phyloP scores from a whole-genome alignment of 2,329 filamentous ascomycete genomes.

The Cladorrhinum sp. region DNA sequence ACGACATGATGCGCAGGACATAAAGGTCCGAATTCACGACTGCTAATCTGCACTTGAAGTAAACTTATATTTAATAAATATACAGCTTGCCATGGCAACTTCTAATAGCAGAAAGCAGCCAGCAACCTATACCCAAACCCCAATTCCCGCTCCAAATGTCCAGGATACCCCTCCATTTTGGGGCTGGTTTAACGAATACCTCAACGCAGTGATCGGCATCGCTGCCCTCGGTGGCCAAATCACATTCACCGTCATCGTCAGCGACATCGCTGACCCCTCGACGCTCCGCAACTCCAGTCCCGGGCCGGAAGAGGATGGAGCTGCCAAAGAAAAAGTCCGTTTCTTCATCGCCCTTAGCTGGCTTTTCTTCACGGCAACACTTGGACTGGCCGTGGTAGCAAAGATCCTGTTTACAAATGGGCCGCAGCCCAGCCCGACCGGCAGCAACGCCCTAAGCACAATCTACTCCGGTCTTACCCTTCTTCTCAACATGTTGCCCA shows the following conservation, averaged over 20 bases:
- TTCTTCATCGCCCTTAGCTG: conserved; percentile 2
- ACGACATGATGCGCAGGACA: too few species aligned
- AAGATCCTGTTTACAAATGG: not conserved
- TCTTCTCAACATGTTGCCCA: not conserved
- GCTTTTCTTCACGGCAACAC: conserved; percentile 1
- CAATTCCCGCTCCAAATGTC: too few species aligned
- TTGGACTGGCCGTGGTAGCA: not conserved
- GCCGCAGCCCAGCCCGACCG: not conserved
- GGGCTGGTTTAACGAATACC: conserved; percentile 2
- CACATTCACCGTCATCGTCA: conserved; percentile 4
- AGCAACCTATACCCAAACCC: too few species aligned
- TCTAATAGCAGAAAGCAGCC: too few species aligned
- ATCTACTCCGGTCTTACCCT: not conserved
- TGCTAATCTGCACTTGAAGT: too few species aligned
- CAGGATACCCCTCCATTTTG: not conserved
- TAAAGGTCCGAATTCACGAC: too few species aligned
- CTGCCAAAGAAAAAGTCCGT: not conserved
- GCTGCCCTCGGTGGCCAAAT: conserved; percentile 1
- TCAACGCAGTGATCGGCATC: not conserved
- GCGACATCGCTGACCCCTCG: not conserved
- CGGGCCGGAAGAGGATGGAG: not conserved
- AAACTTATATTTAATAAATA: too few species aligned
- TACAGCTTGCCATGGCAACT: too few species aligned
- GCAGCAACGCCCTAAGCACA: not conserved
- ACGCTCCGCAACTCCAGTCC: not conserved